Evolutionary conservation across 305 asterid species (phyloP).

Genomic region (Fraxinus latifolia): DNA sequence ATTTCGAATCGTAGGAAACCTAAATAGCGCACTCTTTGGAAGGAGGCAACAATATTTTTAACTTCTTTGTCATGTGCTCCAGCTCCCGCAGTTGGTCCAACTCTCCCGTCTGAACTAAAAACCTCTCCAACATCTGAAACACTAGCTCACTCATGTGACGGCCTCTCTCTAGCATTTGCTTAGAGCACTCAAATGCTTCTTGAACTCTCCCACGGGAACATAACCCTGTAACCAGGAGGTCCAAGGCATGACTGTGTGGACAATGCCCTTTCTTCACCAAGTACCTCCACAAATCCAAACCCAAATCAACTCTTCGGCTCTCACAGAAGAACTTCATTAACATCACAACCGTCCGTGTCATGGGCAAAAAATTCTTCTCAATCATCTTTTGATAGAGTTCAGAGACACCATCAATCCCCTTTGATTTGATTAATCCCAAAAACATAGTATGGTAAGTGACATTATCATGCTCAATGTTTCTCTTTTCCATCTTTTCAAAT

Average conservation of each 20-base stretch:
- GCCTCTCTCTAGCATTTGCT: conserved; percentile 73
- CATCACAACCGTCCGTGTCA: conserved; percentile 62
- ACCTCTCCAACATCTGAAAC: conserved; percentile 55
- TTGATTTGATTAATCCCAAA: conserved; percentile 59
- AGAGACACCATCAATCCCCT: conserved; percentile 48
- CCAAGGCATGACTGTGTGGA: conserved; percentile 79
- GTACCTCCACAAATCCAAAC: conserved; percentile 72
- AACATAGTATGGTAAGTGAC: conserved; percentile 77
- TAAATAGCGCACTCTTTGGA: conserved; percentile 11
- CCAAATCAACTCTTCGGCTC: conserved; percentile 56
- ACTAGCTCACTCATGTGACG: conserved; percentile 54
- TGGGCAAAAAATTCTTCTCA: conserved; percentile 54
- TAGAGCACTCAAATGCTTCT: conserved; percentile 65
- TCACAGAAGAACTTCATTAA: conserved; percentile 77
- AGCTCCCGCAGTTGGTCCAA: conserved; percentile 44
- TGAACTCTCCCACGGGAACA: conserved; percentile 75
- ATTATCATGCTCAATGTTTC: conserved; percentile 50
- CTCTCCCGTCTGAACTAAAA: conserved; percentile 47
- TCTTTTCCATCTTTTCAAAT: conserved; percentile 68
- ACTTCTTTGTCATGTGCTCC: conserved; percentile 40
- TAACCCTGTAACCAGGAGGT: conserved; percentile 71
- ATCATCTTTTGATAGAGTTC: conserved; percentile 62
- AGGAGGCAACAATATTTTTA: conserved; percentile 52
- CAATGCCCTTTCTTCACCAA: conserved; percentile 72
- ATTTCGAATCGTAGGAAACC: background rate